Evolutionary conservation across 768 basidiomycete genomes (phyloP).

Genomic region (Crucibulum laeve): DNA sequence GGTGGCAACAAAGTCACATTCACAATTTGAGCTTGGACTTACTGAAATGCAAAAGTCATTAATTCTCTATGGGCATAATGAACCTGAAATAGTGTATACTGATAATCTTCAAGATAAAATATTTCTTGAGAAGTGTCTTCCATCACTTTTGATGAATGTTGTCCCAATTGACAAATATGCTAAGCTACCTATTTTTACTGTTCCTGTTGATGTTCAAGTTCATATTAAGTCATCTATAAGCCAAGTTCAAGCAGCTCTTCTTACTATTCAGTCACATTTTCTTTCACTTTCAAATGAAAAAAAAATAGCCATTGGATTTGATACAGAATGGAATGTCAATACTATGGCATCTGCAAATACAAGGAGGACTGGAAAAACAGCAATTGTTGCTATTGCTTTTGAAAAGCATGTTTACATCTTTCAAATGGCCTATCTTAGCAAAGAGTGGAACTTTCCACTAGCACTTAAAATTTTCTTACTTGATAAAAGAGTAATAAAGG

Average conservation of each 20-base stretch:
- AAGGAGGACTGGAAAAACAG: neutral
- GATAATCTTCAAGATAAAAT: constrained; percentile 13
- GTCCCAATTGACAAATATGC: constrained; percentile 17
- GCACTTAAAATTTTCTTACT: neutral
- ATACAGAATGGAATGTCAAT: neutral
- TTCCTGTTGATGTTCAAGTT: constrained; percentile 6
- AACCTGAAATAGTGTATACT: constrained; percentile 10
- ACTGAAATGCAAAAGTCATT: constrained; percentile 9
- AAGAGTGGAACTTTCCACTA: neutral
- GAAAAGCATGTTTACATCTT: neutral
- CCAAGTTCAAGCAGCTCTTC: neutral
- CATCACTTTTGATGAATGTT: constrained; percentile 17
- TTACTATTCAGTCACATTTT: neutral
- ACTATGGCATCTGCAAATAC: neutral
- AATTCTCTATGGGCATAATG: constrained; percentile 10
- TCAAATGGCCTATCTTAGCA: neutral
- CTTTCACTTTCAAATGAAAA: neutral
- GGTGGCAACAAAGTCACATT: constrained; percentile 23
- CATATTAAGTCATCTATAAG: neutral
- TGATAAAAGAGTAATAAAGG: neutral
- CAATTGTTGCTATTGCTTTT: neutral
- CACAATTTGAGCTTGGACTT: constrained; percentile 16
- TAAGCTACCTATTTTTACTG: constrained; percentile 9
- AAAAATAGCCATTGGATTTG: neutral
- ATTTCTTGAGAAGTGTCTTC: constrained; percentile 15